Percentiles rank a stretch among this genome's conserved stretches.
Conservation (phyloP, 306 rosid species). For the Sphenostylis stenocarpa region DNA sequence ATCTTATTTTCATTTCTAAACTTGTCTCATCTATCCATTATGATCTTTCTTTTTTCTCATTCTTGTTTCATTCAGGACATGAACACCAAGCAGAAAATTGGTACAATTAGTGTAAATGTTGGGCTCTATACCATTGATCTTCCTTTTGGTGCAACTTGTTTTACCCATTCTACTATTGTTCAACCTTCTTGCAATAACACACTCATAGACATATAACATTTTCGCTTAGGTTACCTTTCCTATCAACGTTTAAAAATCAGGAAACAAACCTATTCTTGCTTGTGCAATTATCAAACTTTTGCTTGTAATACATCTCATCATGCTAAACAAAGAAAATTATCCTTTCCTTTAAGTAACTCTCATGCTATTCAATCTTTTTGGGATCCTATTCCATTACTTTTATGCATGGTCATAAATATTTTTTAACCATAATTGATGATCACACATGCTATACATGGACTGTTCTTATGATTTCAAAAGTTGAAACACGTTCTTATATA, state of each 20-base stretch:
- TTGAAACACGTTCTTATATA: too few relatives aligned
- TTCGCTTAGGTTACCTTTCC: background rate
- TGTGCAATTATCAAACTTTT: too few relatives aligned
- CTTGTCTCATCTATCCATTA: background rate
- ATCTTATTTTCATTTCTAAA: too few relatives aligned
- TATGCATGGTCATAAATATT: too few relatives aligned
- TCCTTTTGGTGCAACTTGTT: too few relatives aligned
- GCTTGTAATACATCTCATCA: background rate
- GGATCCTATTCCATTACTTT: too few relatives aligned
- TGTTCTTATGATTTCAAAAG: too few relatives aligned
- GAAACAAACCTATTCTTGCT: background rate
- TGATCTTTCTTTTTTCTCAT: too few relatives aligned
- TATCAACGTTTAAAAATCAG: background rate
- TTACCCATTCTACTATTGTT: background rate
- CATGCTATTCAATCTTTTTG: background rate
- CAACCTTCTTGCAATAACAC: background rate
- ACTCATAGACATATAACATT: background rate
- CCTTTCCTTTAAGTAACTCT: background rate
- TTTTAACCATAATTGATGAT: too few relatives aligned
- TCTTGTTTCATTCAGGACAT: background rate
- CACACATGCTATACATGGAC: too few relatives aligned
- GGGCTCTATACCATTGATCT: background rate
- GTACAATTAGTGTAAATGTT: background rate
- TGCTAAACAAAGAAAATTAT: background rate
- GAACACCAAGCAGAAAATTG: background rate